phyloP scores from a whole-genome alignment of 2,329 filamentous ascomycete species.

The Fusarium sp. region DNA sequence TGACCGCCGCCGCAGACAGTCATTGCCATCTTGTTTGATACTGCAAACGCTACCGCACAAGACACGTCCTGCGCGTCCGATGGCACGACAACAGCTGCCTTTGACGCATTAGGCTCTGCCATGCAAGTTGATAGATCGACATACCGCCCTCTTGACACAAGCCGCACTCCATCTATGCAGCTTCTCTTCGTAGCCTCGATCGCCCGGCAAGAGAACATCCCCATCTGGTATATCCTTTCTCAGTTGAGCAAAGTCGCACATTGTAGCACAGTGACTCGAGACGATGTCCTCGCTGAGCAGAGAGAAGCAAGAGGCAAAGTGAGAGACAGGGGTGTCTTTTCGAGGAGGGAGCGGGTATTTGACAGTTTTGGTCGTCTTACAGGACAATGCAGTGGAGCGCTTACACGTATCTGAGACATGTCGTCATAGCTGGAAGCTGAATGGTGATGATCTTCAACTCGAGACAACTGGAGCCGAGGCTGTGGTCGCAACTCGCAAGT shows the following conservation, averaged over 20 bases:
- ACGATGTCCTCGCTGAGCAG: not conserved
- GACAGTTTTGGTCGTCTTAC: constrained; percentile 18
- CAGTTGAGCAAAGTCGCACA: constrained; percentile 32
- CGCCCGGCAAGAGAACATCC: constrained; percentile 44
- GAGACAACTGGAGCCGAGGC: not conserved
- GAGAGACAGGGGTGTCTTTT: not conserved
- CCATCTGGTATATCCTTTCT: constrained; percentile 28
- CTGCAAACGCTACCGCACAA: constrained; percentile 37
- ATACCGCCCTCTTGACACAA: constrained; percentile 48
- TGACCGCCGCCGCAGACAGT: constrained; percentile 65
- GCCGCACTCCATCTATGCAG: constrained; percentile 50
- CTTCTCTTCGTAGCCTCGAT: constrained; percentile 46
- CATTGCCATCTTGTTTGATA: constrained; percentile 54
- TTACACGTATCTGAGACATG: constrained; percentile 35
- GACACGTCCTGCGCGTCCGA: constrained; percentile 48
- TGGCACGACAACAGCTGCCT: constrained; percentile 55
- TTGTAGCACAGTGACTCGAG: constrained; percentile 9
- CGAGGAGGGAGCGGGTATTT: constrained; percentile 26
- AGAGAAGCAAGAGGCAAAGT: not conserved
- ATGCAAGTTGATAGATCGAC: not conserved
- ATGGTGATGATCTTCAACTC: constrained; percentile 3
- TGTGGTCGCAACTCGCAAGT: constrained; percentile 2
- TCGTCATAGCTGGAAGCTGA: constrained; percentile 27
- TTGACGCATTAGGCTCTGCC: not conserved
- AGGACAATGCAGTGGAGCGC: constrained; percentile 16